Evolutionary conservation across 2,329 filamentous ascomycete genomes (phyloP).

Genomic region (Verticillium longisporum): DNA sequence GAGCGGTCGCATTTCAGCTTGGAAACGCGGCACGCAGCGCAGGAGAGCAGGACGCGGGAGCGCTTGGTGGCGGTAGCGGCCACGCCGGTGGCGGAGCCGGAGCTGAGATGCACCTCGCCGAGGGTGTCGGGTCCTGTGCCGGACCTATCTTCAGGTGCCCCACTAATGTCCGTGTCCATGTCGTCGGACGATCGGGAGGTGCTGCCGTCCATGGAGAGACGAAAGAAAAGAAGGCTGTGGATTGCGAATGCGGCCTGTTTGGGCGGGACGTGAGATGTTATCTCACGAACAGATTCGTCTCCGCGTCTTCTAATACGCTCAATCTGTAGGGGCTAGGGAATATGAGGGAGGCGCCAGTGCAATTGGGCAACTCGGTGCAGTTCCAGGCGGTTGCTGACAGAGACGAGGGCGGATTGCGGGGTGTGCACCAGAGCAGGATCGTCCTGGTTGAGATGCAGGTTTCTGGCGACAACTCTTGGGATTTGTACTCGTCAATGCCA

Average conservation of each 20-base stretch:
- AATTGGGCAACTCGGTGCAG: too few species aligned
- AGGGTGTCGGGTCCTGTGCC: neutral
- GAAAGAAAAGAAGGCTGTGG: too few species aligned
- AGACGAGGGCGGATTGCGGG: too few species aligned
- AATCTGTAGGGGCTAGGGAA: too few species aligned
- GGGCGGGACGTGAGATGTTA: too few species aligned
- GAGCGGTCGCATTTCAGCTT: constrained; percentile 52
- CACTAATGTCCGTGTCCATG: neutral
- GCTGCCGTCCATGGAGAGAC: constrained; percentile 1
- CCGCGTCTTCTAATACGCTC: too few species aligned
- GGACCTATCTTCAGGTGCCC: neutral
- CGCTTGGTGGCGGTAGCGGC: constrained; percentile 27
- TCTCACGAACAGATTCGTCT: too few species aligned
- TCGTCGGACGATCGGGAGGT: neutral
- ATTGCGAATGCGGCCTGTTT: too few species aligned
- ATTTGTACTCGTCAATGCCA: neutral
- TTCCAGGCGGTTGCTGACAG: too few species aligned
- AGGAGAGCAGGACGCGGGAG: constrained; percentile 43
- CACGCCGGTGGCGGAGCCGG: neutral
- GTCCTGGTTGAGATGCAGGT: too few species aligned
- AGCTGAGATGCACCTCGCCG: neutral
- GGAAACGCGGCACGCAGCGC: constrained; percentile 42
- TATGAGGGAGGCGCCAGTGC: too few species aligned
- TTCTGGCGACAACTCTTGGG: neutral
- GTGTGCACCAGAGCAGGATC: too few species aligned